phyloP scores from a whole-genome alignment of 176 grass and related monocot species.

The Rhipidocladum racemiflorum region DNA sequence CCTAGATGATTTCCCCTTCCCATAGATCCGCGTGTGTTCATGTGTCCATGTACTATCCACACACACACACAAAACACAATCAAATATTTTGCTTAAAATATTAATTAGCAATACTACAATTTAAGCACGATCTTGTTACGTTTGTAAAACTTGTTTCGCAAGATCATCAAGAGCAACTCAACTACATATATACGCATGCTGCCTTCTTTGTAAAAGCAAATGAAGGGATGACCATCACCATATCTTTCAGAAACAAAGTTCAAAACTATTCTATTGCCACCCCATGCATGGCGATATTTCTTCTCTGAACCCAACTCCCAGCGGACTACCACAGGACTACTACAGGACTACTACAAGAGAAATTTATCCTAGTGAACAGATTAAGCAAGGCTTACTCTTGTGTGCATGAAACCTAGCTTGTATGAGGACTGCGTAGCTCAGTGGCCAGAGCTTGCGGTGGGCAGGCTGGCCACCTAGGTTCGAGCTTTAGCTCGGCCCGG shows the following conservation, averaged over 20 bases:
- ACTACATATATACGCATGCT: background rate
- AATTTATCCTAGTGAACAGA: background rate
- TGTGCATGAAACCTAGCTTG: background rate
- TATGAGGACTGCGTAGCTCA: no score
- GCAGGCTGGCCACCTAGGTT: no score
- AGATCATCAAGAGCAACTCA: background rate
- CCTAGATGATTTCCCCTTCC: constrained; percentile 15
- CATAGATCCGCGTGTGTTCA: background rate
- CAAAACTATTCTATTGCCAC: no score
- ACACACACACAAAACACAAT: background rate
- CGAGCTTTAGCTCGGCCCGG: no score
- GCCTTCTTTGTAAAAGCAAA: no score
- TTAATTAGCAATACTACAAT: background rate
- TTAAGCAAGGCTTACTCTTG: background rate
- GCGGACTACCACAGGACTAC: no score
- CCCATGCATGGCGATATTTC: no score
- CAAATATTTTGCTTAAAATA: background rate
- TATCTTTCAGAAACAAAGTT: no score
- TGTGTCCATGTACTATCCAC: no score
- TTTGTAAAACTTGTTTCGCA: background rate
- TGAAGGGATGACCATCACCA: no score
- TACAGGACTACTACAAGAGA: background rate
- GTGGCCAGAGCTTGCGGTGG: no score
- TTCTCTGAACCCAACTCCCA: no score
- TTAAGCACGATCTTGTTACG: background rate